These are phyloP conservation scores for Ceratobasidium sp. DNA, from an alignment of 1,284 basidiomycete genomes.

Conservation along the genomic window DNA sequence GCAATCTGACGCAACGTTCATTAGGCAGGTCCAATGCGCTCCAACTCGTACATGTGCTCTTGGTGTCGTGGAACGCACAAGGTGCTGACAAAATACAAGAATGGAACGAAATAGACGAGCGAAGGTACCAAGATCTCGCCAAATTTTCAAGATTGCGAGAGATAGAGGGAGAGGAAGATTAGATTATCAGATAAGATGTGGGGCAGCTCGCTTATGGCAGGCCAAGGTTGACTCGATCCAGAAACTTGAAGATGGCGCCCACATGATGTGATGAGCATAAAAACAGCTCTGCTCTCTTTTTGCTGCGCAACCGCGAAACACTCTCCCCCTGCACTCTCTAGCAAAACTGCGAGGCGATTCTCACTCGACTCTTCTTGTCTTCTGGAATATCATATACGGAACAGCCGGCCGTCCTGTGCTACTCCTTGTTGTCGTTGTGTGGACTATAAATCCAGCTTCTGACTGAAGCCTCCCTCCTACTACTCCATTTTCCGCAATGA, in stretches of 20 bases:
- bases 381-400: conserved; percentile 1
- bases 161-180: not conserved
- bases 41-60: too few species aligned
- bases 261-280: conserved; percentile 18
- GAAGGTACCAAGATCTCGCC: not conserved
- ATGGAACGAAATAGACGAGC: not conserved
- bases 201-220: not conserved
- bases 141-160: not conserved
- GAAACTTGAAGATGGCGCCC: conserved; percentile 5
- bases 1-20: too few species aligned
- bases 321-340: conserved; percentile 13
- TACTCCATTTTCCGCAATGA: conserved; percentile 7
- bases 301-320: conserved; percentile 24
- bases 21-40: too few species aligned
- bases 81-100: too few species aligned
- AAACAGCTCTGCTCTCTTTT: conserved; percentile 16
- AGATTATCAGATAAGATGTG: conserved; percentile 31
- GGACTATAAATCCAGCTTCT: not conserved
- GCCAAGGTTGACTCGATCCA: conserved; percentile 13
- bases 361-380: not conserved
- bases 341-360: conserved; percentile 18
- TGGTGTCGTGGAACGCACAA: too few species aligned
- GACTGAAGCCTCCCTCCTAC: conserved; percentile 4
- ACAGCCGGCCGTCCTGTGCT: not conserved
- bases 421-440: not conserved